Evolutionary conservation across 371 early-diverging fungal species (phyloP).

Genomic region (Choanephora cucurbitarum): DNA sequence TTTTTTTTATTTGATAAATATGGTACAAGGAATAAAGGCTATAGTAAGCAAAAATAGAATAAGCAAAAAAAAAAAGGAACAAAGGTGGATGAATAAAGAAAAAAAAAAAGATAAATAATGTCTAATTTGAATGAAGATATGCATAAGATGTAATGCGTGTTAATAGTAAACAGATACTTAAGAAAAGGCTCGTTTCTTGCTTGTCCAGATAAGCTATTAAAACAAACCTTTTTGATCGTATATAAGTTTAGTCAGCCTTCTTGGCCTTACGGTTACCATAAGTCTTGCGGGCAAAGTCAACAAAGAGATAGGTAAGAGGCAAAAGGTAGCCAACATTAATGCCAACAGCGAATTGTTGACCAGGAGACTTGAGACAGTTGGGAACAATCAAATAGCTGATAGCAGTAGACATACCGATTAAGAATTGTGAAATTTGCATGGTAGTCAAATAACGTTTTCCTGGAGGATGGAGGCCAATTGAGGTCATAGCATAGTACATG

Average conservation of each 20-base stretch:
- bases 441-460: conserved; percentile 84
- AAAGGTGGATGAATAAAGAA: too few species aligned
- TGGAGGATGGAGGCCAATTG: conserved; percentile 75
- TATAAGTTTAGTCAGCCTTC: conserved; percentile 49
- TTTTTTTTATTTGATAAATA: too few species aligned
- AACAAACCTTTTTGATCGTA: too few species aligned
- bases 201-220: not conserved
- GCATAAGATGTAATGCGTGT: too few species aligned
- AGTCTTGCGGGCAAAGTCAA: conserved; percentile 73
- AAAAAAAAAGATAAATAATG: too few species aligned
- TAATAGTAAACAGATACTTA: too few species aligned
- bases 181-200: too few species aligned
- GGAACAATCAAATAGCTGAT: conserved; percentile 69
- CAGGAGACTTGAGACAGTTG: conserved; percentile 62
- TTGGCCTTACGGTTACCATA: conserved; percentile 59
- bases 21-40: too few species aligned
- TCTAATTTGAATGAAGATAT: too few species aligned
- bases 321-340: conserved; percentile 77
- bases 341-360: conserved; percentile 67
- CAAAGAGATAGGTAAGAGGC: conserved; percentile 79
- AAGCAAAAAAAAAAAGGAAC: too few species aligned
- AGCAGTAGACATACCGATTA: conserved; percentile 76
- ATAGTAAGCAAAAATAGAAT: too few species aligned
- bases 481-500: conserved; percentile 80
- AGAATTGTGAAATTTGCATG: conserved; percentile 89